Evolutionary conservation across 345 rosid genomes (phyloP).

Genomic region (Hypericum androsaemum): DNA sequence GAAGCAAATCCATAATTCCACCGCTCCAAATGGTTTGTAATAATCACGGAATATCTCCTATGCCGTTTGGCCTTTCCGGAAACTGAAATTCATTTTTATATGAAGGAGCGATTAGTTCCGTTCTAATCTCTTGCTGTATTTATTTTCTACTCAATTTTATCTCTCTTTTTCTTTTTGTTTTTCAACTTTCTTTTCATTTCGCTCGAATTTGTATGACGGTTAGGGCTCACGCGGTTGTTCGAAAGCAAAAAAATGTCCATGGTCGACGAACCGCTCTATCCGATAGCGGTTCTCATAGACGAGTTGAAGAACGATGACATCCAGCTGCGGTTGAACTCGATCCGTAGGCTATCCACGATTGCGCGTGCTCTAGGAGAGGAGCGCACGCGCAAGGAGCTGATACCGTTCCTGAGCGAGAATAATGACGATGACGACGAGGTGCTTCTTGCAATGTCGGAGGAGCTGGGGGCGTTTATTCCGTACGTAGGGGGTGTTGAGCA

Average conservation of each 20-base stretch:
- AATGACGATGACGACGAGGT: slow-evolving; percentile 96
- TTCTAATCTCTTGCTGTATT: too few relatives aligned
- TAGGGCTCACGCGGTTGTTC: too few relatives aligned
- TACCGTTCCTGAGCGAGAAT: slow-evolving; percentile 85
- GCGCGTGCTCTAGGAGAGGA: slow-evolving; percentile 98
- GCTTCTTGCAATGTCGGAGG: slow-evolving; percentile 92
- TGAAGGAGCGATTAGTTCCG: too few relatives aligned
- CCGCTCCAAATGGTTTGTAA: too few relatives aligned
- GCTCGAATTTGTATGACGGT: too few relatives aligned
- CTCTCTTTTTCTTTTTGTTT: too few relatives aligned
- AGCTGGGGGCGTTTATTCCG: slow-evolving; percentile 79
- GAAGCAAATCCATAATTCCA: too few relatives aligned
- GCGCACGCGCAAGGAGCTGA: slow-evolving; percentile 76
- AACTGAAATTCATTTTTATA: too few relatives aligned
- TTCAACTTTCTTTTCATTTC: too few relatives aligned
- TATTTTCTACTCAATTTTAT: too few relatives aligned
- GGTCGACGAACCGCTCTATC: slow-evolving; percentile 82
- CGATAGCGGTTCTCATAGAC: slow-evolving; percentile 79
- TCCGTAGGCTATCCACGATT: slow-evolving; percentile 78
- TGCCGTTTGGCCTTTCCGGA: too few relatives aligned
- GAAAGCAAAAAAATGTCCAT: slow-evolving; percentile 60
- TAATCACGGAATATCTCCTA: too few relatives aligned
- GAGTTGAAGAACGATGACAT: slow-evolving; percentile 94
- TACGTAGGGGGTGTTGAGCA: slow-evolving; percentile 87
- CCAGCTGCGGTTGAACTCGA: slow-evolving; percentile 84